Evolutionary conservation across 148 eudicot species (phyloP), one percentile per base, ranked within the genome.

Genomic region (Fagopyrum esculentum): DNA sequence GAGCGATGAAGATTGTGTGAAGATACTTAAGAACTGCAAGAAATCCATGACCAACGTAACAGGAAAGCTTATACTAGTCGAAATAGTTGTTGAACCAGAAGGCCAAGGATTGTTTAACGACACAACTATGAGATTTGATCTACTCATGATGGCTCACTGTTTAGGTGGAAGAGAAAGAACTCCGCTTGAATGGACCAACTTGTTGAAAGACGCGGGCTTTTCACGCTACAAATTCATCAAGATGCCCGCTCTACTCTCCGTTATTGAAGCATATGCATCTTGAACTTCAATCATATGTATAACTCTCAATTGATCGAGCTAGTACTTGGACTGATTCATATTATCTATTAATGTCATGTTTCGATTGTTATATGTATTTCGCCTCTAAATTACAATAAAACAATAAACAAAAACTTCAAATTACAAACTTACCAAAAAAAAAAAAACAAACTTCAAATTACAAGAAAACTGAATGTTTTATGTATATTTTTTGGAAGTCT

Each of bases 131-230:
- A 78, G 73, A 30, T 69, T 76, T 4, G 81, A 77, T 44, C 66
- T 84, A 43, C 12, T 82, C 54, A 84, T 84, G 87, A 77, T 79
- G 2, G 78, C 78, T 6, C 81, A 78, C 57, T 19, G n/a, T 9
- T 70, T 75, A 0, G 85, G 80, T 4, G 83, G 85, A 17, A 85
- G 77, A 66, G 88, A 85, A 19, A 83, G 88, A 69, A 74, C 81
- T 3, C 74, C 78, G 60, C 9, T n/a, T 15, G 79, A 85, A 69
- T 85, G 55, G 78, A 72, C 57, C 60, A 56, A 45, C 5, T 70
- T 82, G 50, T 49, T 82, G 43, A 45, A 78, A 40, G 71, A 72
- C 29, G 85, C 80, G 5, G 87, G 84, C 1, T 82, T 82, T 75
- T 74, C 74, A 2, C 77, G 78, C 64, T 78, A 17, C 50, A 78